Percentiles rank a stretch among this genome's conserved stretches.
phyloP scores from a whole-genome alignment of 352 stramenopile species.

The Phytophthora fragariae region DNA sequence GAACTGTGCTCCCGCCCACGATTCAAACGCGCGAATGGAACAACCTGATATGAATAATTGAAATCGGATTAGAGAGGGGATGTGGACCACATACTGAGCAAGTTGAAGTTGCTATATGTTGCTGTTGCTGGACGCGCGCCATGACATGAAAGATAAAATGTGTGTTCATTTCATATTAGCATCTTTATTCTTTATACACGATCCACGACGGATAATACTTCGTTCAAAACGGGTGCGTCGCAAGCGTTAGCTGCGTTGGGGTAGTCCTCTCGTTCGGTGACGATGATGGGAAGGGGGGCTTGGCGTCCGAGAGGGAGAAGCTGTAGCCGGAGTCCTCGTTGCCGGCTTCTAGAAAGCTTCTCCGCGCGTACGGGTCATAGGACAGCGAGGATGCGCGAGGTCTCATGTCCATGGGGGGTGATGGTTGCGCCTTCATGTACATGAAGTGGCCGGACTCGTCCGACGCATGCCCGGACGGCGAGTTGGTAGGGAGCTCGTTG shows the following conservation, averaged over 20 bases:
- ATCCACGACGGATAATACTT: slow-evolving; percentile 6
- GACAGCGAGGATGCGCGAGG: slow-evolving; percentile 52
- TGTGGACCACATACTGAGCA: neutral
- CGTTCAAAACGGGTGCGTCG: slow-evolving; percentile 30
- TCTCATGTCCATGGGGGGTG: slow-evolving; percentile 41
- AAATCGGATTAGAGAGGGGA: slow-evolving; percentile 3
- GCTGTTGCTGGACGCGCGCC: neutral
- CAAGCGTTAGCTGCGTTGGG: slow-evolving; percentile 23
- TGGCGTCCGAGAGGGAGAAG: slow-evolving; percentile 46
- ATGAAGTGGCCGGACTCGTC: slow-evolving; percentile 60
- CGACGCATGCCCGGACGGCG: slow-evolving; percentile 41
- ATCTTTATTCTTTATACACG: slow-evolving; percentile 20
- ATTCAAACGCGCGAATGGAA: slow-evolving; percentile 31
- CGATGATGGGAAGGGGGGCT: slow-evolving; percentile 21
- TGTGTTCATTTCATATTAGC: slow-evolving; percentile 21
- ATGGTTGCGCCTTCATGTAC: slow-evolving; percentile 57
- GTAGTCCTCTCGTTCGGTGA: slow-evolving; percentile 16
- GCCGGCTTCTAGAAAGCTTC: slow-evolving; percentile 45
- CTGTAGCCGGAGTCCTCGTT: slow-evolving; percentile 46
- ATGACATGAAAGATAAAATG: neutral
- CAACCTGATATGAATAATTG: slow-evolving; percentile 6
- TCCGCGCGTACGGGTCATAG: slow-evolving; percentile 59
- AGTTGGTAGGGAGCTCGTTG: slow-evolving; percentile 51
- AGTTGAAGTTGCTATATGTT: slow-evolving; percentile 19
- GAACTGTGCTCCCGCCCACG: neutral